Base-by-base conservation (phyloP, 2,329 filamentous ascomycete species). In the Clonostachys solani region DNA sequence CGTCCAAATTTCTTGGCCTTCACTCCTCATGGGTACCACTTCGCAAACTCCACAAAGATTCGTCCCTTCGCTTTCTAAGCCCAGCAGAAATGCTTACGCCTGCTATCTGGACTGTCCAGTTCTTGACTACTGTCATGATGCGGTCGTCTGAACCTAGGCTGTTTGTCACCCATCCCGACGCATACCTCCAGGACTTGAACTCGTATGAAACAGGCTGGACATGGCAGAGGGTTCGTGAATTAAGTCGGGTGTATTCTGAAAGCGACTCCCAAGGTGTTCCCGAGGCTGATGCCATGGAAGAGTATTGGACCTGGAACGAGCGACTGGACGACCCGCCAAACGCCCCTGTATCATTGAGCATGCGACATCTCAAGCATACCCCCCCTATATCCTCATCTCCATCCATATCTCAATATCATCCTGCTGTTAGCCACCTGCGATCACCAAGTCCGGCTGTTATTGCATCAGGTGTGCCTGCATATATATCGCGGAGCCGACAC, bases 121-220 rank as follows among this genome's bases (percentile, higher is more conserved):
- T 92, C 52, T 73, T 92, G 29, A 75, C 75, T 44, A 83, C 85
- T 43, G 80, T 91, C 36, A 78, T 88, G 57, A 92, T 92, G 87
- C 82, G 84, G 56, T 77, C 82, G 33, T 75, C 79, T 10, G 75
- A 78, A 52, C 82, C 83, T 51, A 77, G 87, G 9, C 75, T 92
- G 12, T 92, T 87, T 64, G 75, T 92, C 49, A 92, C 88, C 2
- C 85, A 89, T 49, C 80, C 84, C 5, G 83, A 87, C 54, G 84
- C 85, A 2, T 92, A 92, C 53, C 67, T 88, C 3, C 88, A 92
- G 58, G 78, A 83, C 50, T 62, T 68, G 13, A 66, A 73, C 33
- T 71, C 77, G 6, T 75, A 77, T 36, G 72, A 77, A 40, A 60
- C 69, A 10, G 73, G 74, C 6, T 91, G 85, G 86, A 83, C 80